A percentile compares a stretch with the other conserved stretches of the same genome.
Conservation (phyloP, 805 yeast genomes). For the Naumovozyma baii region DNA sequence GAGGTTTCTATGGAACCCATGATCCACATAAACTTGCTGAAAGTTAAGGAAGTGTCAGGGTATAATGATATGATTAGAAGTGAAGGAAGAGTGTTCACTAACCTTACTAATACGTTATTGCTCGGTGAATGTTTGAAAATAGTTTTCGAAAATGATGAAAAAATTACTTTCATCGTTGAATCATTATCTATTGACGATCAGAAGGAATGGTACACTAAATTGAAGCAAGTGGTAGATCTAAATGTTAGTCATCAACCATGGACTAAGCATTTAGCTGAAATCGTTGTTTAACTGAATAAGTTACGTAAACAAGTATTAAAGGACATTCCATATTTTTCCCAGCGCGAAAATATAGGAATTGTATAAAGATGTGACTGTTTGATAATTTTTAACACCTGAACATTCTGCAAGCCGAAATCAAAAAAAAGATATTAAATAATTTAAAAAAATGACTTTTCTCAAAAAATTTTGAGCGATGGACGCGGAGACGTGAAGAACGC, state of each 20-base stretch:
- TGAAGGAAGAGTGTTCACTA: conserved; percentile 54
- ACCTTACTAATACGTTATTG: conserved; percentile 52
- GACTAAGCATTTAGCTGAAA: conserved; percentile 38
- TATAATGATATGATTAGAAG: conserved; percentile 24
- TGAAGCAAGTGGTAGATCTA: conserved; percentile 47
- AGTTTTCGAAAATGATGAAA: conserved; percentile 68
- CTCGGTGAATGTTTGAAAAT: conserved; percentile 69
- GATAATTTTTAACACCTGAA: no score
- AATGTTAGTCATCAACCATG: conserved; percentile 54
- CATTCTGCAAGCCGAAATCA: no score
- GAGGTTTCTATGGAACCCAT: conserved; percentile 59
- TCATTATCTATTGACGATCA: conserved; percentile 41
- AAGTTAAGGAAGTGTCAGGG: conserved; percentile 41
- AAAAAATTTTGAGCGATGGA: neutral
- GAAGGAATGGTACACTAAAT: conserved; percentile 50
- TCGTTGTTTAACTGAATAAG: neutral
- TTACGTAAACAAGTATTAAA: neutral
- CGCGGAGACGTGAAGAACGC: neutral
- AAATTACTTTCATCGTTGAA: conserved; percentile 76
- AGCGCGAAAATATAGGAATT: no score
- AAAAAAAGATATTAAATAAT: no score
- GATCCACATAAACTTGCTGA: conserved; percentile 65
- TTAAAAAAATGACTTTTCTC: neutral
- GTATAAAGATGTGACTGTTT: no score
- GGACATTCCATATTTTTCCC: neutral